Evolutionary conservation across 1,284 basidiomycete species (phyloP), one percentile per base, ranked within the genome.

Genomic region (Neonothopanus nambi): DNA sequence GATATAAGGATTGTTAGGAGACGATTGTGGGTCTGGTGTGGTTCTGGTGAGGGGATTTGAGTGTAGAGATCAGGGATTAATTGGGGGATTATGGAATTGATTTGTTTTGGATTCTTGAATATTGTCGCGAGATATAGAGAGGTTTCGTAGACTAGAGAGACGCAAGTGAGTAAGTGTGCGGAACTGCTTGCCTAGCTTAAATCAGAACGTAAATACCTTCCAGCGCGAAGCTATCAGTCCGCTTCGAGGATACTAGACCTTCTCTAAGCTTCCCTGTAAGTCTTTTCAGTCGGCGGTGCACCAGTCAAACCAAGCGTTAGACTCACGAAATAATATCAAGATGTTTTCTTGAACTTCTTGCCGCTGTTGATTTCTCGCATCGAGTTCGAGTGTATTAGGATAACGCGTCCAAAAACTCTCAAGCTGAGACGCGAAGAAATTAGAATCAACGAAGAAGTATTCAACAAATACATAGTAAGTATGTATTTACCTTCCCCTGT

Each of bases 71-170:
- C 64, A 2, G 80, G 76, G 20, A 84, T 61, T n/a, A 87, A 74
- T 58, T 80, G 77, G 2, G 80, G 75, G 36, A 85, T 72, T 52
- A 86, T 76, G 11, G 85, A 78, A 3, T 76, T 77, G 5, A 80
- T 79, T 66, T 89, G 82, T 24, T 72, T 72, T 0, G 79, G 72
- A 3, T 78, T 79, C 49, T 76, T 71, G 68, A 87, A 89, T 15
- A 87, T 59, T 20, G 79, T 69, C 20, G 85, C 77, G 24, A 88
- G 74, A 63, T 76, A 78, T n/a, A 89, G 70, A 0, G 87, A 89
- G 3, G 78, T 85, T 68, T 89, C 84, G 63, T 88, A 89, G 4
- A 80, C 87, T 89, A 61, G 15, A 38, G n/a, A n/a, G n/a, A n/a
- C n/a, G n/a, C n/a, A 44, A 37, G 28, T 18, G 23, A 38, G 40